Conservation (phyloP, 768 basidiomycete genomes). For the Amyloporia xantha region DNA sequence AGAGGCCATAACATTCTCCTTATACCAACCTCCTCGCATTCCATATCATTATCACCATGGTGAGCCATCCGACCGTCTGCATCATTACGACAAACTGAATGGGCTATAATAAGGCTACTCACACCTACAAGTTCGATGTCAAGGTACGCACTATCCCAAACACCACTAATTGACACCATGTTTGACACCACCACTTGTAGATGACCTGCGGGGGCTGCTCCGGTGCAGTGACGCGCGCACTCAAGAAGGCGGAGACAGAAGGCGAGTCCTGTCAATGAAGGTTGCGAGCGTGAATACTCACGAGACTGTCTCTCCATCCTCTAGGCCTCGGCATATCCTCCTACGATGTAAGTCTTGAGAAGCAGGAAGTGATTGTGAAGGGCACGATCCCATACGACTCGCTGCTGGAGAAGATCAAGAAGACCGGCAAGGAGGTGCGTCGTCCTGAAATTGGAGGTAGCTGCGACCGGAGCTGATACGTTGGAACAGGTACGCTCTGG, state of each 20-base stretch:
- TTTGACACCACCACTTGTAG: constrained; percentile 28
- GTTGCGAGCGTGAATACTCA: too few species aligned
- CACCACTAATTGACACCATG: not conserved
- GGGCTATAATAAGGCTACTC: constrained; percentile 26
- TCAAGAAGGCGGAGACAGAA: constrained; percentile 53
- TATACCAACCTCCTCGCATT: not conserved
- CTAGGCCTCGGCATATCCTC: constrained; percentile 36
- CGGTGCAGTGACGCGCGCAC: constrained; percentile 68
- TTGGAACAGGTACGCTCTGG: constrained; percentile 40
- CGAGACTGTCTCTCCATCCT: not conserved
- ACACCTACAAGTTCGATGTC: constrained; percentile 73
- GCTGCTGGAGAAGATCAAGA: constrained; percentile 69
- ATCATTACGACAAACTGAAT: not conserved
- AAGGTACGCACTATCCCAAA: too few species aligned
- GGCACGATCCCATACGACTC: constrained; percentile 56
- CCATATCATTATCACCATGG: constrained; percentile 8
- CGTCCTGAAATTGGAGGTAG: not conserved
- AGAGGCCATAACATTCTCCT: not conserved
- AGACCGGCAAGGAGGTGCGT: constrained; percentile 84
- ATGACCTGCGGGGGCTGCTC: constrained; percentile 89
- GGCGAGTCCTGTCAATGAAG: not conserved
- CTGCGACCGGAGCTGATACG: not conserved
- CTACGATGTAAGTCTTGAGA: constrained; percentile 58
- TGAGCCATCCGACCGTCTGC: constrained; percentile 7
- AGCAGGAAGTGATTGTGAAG: constrained; percentile 67